phyloP scores from a whole-genome alignment of 1,139 yeast species.

The Ogataea hybrid region DNA sequence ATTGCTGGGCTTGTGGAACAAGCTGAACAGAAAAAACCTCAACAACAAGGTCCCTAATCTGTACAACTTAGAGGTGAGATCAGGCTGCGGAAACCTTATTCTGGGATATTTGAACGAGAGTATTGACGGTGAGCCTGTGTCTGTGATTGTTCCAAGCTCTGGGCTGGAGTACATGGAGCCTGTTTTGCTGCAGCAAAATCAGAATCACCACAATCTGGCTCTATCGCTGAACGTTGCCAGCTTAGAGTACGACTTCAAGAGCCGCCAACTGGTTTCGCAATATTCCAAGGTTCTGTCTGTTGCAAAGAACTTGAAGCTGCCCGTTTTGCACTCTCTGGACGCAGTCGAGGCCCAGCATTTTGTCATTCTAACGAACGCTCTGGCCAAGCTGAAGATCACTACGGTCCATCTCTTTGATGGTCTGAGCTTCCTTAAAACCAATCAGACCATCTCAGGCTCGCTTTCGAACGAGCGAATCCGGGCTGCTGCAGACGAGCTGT shows the following conservation, averaged over 20 bases:
- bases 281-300: slow-evolving; percentile 61
- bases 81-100: slow-evolving; percentile 81
- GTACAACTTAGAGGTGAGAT: slow-evolving; percentile 67
- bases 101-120: slow-evolving; percentile 65
- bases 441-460: slow-evolving; percentile 47
- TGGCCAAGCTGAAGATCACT: slow-evolving; percentile 57
- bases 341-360: slow-evolving; percentile 66
- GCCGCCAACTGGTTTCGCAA: slow-evolving; percentile 59
- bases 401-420: slow-evolving; percentile 81
- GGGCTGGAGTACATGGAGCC: slow-evolving; percentile 70
- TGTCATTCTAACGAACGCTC: slow-evolving; percentile 62
- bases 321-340: slow-evolving; percentile 70
- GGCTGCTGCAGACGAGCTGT: slow-evolving; percentile 40
- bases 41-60: slow-evolving; percentile 56
- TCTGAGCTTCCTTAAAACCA: slow-evolving; percentile 58
- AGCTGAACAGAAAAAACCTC: slow-evolving; percentile 51
- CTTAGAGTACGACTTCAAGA: slow-evolving; percentile 57
- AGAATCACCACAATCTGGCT: slow-evolving; percentile 46
- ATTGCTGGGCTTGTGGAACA: slow-evolving; percentile 61
- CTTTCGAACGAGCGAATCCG: slow-evolving; percentile 46
- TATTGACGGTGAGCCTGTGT: slow-evolving; percentile 32
- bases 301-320: slow-evolving; percentile 64
- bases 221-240: slow-evolving; percentile 74
- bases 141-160: slow-evolving; percentile 64
- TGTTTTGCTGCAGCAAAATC: slow-evolving; percentile 37